Conservation (phyloP, 2,329 filamentous ascomycete genomes). For the Neospermospora avenae region DNA sequence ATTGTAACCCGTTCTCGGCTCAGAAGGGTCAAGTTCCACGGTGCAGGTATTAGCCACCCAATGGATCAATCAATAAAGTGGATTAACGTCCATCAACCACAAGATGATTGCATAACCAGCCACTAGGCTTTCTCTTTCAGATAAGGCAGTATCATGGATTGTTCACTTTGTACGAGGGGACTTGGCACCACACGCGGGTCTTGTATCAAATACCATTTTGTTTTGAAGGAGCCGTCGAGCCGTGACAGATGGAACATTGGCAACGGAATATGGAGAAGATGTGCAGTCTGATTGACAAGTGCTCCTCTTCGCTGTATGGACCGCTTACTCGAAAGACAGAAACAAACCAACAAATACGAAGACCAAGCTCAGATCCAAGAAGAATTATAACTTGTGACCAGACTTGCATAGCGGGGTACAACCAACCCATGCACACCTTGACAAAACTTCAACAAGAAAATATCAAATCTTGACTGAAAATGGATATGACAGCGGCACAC, state of each 20-base stretch:
- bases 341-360: background rate
- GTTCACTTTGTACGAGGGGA: background rate
- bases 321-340: background rate
- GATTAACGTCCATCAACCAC: background rate
- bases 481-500: background rate
- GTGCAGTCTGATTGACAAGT: background rate
- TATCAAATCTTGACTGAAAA: background rate
- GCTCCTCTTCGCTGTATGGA: background rate
- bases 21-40: background rate
- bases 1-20: background rate
- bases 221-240: background rate
- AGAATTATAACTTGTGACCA: background rate
- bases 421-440: background rate
- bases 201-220: background rate
- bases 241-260: background rate
- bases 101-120: conserved; percentile 3
- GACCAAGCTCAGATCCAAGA: background rate
- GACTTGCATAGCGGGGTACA: background rate
- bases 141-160: background rate
- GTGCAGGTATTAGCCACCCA: background rate
- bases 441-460: background rate
- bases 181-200: conserved; percentile 1
- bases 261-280: background rate
- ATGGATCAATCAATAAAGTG: background rate
- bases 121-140: conserved; percentile 4